Base-by-base conservation (phyloP, 2,329 filamentous ascomycete species). In the Talaromyces funiculosus region DNA sequence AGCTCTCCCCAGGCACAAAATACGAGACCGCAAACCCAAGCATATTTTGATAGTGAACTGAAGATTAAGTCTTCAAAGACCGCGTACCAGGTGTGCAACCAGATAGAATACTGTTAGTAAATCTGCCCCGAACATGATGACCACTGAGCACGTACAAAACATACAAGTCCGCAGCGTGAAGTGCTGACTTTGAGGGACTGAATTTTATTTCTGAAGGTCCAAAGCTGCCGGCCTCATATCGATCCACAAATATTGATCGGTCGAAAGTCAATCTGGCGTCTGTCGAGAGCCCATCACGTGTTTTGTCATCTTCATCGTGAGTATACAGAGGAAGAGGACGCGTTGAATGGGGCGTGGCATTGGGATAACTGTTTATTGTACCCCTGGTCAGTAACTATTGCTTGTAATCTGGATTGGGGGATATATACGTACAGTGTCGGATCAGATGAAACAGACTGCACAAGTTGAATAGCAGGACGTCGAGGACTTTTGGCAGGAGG, bases 1-100 rank as follows among this genome's bases (percentile, higher is more conserved):
- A 55, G 12, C 7, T 20, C 54, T 26, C 29, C 10, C 56, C 53
- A 57, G 18, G 20, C 22, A 55, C 56, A 57, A 8, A 61, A 29
- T 9, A 31, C 7, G 1, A 61, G 20, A 22, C 37, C 20, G 3
- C 51, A 14, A 18, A 33, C 1, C 6, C 31, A 10, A 18, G 40
- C 45, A 16, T 57, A 38, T 10, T 53, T 3, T 14, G 22, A 20
- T 16, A 61, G 20, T 4, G 29, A 26, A 18, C 54, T 53, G 20
- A 61, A 16, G 33, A 20, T 14, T 5, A 61, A 14, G 35, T 31
- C 35, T 2, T 61, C 59, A 20, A 37, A 61, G 1, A 53, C 43
- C 5, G 59, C 53, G 8, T 56, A 53, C 59, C 53, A 61, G 22
- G 53, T 59, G 29, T 22, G 8, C 24, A 49, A 49, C 2, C 26